A percentile compares a stretch with the other conserved stretches of the same genome.
phyloP scores from a whole-genome alignment of 2,329 filamentous ascomycete species.

The Xylaria sp. region DNA sequence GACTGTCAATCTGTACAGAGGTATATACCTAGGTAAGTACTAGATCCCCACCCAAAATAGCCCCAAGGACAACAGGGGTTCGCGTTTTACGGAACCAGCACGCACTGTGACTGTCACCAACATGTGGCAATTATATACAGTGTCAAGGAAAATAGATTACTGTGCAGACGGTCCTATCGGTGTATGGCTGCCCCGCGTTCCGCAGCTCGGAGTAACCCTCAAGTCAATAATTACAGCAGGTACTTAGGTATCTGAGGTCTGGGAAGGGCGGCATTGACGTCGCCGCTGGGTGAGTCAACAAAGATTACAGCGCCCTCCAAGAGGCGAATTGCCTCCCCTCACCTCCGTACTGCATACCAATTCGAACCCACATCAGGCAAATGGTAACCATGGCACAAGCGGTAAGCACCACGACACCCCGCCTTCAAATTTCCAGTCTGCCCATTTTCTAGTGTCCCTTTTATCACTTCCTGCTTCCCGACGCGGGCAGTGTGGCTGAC shows the following conservation, averaged over 20 bases:
- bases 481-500: slow-evolving; percentile 5
- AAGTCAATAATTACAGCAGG: neutral
- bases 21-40: no score
- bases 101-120: neutral
- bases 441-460: no score
- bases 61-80: no score
- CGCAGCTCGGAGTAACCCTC: slow-evolving; percentile 16
- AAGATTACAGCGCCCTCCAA: neutral
- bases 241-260: neutral
- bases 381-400: slow-evolving; percentile 27
- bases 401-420: slow-evolving; percentile 23
- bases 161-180: slow-evolving; percentile 1
- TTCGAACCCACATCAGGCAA: neutral
- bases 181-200: slow-evolving; percentile 25
- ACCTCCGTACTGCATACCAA: neutral
- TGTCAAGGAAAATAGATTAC: neutral
- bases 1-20: no score
- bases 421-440: neutral
- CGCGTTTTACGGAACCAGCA: neutral
- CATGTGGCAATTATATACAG: neutral
- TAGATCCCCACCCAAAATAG: no score
- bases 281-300: slow-evolving; percentile 25
- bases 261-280: slow-evolving; percentile 5
- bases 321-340: slow-evolving; percentile 24
- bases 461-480: neutral